These are phyloP conservation scores for Boletus rubescentipes DNA, from an alignment of 768 basidiomycete species.

Conservation along the genomic window DNA sequence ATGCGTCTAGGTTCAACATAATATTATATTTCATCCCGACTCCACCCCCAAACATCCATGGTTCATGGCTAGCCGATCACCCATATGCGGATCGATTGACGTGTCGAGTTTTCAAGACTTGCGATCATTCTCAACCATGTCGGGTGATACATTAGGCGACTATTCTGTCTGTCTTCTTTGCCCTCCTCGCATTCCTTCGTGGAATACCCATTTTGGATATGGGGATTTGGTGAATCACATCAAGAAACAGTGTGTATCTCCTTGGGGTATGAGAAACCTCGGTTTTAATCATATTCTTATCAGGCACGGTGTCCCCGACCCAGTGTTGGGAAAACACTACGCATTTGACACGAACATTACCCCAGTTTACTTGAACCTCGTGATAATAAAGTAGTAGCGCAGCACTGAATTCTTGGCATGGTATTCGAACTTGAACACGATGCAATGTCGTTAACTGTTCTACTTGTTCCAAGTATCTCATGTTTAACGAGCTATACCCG, in stretches of 20 bases:
- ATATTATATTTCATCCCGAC: conserved; percentile 12
- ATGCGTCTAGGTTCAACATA: conserved; percentile 20
- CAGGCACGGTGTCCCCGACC: conserved; percentile 21
- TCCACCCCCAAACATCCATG: conserved; percentile 7
- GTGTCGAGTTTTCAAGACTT: background rate
- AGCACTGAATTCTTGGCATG: background rate
- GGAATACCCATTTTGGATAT: conserved; percentile 21
- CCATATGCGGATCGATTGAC: conserved; percentile 1
- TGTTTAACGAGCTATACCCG: background rate
- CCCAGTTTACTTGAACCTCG: conserved; percentile 14
- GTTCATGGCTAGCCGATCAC: background rate
- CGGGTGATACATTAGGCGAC: conserved; percentile 8
- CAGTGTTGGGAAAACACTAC: conserved; percentile 19
- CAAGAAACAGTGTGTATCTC: conserved; percentile 15
- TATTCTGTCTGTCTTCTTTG: conserved; percentile 27
- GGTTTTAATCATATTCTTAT: background rate
- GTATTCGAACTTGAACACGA: background rate
- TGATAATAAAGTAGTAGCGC: background rate
- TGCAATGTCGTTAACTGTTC: background rate
- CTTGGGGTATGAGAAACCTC: background rate
- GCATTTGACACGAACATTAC: conserved; percentile 20
- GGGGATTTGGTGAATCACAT: conserved; percentile 19
- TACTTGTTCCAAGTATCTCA: background rate
- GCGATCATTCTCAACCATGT: background rate
- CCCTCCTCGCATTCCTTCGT: conserved; percentile 29